Conservation (phyloP, 345 rosid genomes). For the Citrus glauca region DNA sequence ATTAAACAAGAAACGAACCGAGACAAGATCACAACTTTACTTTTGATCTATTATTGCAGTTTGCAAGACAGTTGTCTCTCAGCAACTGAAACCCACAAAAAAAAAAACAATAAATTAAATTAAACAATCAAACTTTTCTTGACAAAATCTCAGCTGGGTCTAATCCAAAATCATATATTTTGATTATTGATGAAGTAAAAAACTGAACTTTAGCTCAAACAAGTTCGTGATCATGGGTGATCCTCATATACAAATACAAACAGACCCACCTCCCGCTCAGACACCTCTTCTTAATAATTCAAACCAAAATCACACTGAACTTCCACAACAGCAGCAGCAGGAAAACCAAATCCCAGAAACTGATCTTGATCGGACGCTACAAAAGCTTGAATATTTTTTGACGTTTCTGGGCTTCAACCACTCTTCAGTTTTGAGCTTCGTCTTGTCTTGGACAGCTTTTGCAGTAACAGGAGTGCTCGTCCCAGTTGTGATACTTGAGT, state of each 20-base stretch:
- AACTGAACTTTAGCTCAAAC: background rate
- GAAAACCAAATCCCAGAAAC: constrained; percentile 12
- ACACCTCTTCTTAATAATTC: constrained; percentile 47
- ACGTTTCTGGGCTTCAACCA: constrained; percentile 68
- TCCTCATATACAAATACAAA: constrained; percentile 16
- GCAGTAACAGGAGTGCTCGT: constrained; percentile 46
- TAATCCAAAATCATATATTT: background rate
- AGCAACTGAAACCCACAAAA: background rate
- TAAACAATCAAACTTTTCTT: background rate
- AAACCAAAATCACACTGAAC: constrained; percentile 20
- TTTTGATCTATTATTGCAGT: background rate
- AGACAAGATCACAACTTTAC: background rate
- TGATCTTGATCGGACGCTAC: constrained; percentile 43
- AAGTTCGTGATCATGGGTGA: constrained; percentile 41
- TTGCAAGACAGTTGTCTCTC: background rate
- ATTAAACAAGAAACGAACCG: background rate
- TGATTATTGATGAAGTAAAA: background rate
- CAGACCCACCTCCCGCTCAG: constrained; percentile 22
- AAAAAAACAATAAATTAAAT: too few relatives aligned
- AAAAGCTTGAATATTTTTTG: constrained; percentile 49
- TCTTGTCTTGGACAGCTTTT: constrained; percentile 65
- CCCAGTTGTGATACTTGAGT: constrained; percentile 65
- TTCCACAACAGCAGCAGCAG: background rate
- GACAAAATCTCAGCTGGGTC: background rate
- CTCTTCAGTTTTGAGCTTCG: constrained; percentile 39